Percentiles rank a stretch among this genome's conserved stretches.
These are phyloP conservation scores for Astrothelium macrocarpum DNA, from an alignment of 495 filamentous ascomycete genomes.

Conservation along the genomic window DNA sequence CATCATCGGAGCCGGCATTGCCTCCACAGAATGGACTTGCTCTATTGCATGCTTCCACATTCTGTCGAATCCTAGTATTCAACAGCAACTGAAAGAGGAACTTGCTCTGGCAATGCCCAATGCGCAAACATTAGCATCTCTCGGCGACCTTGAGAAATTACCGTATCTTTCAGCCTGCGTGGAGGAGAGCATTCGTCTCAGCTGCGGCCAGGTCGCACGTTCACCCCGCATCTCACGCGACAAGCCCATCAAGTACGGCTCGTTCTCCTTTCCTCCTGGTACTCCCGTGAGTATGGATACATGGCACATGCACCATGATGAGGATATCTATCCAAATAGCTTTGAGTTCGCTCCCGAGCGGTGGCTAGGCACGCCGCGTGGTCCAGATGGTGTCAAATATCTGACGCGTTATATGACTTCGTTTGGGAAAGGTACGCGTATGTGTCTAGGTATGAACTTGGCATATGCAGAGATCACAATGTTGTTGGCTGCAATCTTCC, in stretches of 20 bases:
- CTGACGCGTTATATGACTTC: conserved; percentile 23
- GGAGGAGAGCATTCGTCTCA: conserved; percentile 40
- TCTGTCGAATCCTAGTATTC: conserved; percentile 13
- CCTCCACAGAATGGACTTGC: conserved; percentile 20
- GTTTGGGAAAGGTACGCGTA: conserved; percentile 28
- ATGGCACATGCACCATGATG: conserved; percentile 12
- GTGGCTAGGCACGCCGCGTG: conserved; percentile 9
- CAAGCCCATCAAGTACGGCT: conserved; percentile 14
- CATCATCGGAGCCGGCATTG: conserved; percentile 19
- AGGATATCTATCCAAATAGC: neutral
- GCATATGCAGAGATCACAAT: conserved; percentile 35
- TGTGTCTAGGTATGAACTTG: conserved; percentile 33
- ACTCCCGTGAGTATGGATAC: conserved; percentile 32
- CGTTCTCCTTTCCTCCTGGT: conserved; percentile 26
- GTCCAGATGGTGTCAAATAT: conserved; percentile 10
- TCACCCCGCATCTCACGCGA: conserved; percentile 22
- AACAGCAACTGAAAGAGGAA: conserved; percentile 6
- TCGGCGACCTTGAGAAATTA: conserved; percentile 21
- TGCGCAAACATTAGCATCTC: neutral
- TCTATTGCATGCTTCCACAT: conserved; percentile 16
- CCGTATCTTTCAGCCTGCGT: conserved; percentile 43
- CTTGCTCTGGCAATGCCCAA: neutral
- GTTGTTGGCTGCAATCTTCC: conserved; percentile 30
- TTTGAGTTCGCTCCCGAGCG: conserved; percentile 13
- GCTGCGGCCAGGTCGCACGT: conserved; percentile 23